Evolutionary conservation across 108 stramenopile species (phyloP).

Genomic region (Aureococcus anophagefferens): DNA sequence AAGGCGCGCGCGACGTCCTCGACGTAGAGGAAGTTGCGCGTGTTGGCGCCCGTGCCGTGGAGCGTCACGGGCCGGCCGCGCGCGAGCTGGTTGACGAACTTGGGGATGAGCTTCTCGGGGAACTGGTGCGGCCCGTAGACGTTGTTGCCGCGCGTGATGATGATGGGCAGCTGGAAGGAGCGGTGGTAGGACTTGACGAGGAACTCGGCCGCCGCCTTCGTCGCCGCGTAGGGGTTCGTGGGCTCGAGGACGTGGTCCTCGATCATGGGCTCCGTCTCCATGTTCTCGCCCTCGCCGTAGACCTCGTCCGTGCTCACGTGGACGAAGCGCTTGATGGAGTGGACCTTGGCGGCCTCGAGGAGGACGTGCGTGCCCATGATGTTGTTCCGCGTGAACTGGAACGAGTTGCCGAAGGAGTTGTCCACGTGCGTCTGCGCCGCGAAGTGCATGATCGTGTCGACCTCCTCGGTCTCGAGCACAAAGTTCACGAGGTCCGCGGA

Average conservation of each 20-base stretch:
- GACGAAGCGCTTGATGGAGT: constrained; percentile 75
- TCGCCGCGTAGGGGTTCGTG: constrained; percentile 69
- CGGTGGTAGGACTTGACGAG: constrained; percentile 85
- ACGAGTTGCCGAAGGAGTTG: constrained; percentile 98
- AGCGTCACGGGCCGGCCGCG: constrained; percentile 75
- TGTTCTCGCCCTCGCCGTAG: constrained; percentile 91
- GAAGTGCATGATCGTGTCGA: constrained; percentile 98
- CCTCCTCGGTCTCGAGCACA: constrained; percentile 77
- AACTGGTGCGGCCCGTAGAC: constrained; percentile 98
- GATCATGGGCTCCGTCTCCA: constrained; percentile 85
- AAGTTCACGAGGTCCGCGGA: constrained; percentile 85
- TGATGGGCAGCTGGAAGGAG: constrained; percentile 73
- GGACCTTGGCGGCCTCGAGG: constrained; percentile 87
- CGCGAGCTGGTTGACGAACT: constrained; percentile 94
- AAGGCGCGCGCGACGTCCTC: constrained; percentile 93
- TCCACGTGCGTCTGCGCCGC: constrained; percentile 97
- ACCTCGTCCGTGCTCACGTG: constrained; percentile 97
- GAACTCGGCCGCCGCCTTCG: constrained; percentile 97
- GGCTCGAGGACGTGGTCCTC: constrained; percentile 84
- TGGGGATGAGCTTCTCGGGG: constrained; percentile 98
- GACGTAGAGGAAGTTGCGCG: constrained; percentile 92
- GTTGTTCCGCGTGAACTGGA: constrained; percentile 95
- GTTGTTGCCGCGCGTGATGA: constrained; percentile 98
- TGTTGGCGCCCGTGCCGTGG: constrained; percentile 92
- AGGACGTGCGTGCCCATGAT: constrained; percentile 97